Percentiles rank a stretch among this genome's conserved stretches.
These are phyloP conservation scores for Prunus kanzakura DNA, from an alignment of 306 rosid genomes.

Conservation along the genomic window DNA sequence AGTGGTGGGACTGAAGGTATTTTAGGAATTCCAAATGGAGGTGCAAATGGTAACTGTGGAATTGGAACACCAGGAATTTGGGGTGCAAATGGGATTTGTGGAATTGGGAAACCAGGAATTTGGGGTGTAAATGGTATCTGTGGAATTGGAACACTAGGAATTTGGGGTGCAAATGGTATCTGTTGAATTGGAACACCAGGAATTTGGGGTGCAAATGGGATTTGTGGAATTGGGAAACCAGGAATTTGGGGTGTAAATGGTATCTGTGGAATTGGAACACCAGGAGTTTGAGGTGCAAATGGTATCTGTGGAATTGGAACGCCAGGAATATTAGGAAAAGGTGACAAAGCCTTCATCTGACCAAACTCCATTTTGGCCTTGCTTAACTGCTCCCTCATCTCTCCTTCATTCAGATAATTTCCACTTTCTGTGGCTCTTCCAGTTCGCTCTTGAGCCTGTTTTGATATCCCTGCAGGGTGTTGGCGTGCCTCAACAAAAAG, in stretches of 20 bases:
- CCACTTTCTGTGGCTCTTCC: neutral
- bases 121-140: neutral
- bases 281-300: neutral
- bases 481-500: constrained; percentile 21
- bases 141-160: neutral
- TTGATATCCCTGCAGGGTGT: constrained; percentile 6
- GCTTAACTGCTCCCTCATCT: neutral
- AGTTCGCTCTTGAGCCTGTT: neutral
- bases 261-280: neutral
- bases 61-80: neutral
- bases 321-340: constrained; percentile 11
- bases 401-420: neutral
- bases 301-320: constrained; percentile 3
- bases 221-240: neutral
- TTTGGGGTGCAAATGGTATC: neutral
- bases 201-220: neutral
- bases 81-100: neutral
- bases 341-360: constrained; percentile 22
- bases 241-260: neutral
- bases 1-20: neutral
- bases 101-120: neutral
- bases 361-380: constrained; percentile 1
- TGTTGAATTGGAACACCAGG: neutral
- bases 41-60: neutral
- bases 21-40: neutral